Evolutionary conservation across 2,329 filamentous ascomycete genomes (phyloP), one percentile per base, ranked within the genome.

Genomic region (Dothistroma pini): DNA sequence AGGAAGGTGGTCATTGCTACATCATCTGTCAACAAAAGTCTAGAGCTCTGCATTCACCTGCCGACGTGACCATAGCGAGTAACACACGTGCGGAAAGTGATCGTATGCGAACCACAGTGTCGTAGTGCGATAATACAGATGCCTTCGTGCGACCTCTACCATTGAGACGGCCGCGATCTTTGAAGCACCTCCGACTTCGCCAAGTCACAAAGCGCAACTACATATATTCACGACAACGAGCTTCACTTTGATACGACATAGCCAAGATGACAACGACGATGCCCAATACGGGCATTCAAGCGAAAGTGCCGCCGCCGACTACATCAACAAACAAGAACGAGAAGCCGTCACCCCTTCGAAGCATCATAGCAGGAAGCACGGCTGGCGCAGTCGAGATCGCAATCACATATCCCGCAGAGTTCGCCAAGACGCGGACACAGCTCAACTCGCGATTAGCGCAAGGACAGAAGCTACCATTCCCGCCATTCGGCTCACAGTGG

Each of bases 381-480:
- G 95, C 93, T 58, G 95, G 95, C 71, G 95, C 93, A 58, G 85
- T 97, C 67, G 93, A 99, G 79, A 97, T 97, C 75, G 86, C 92
- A 64, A 96, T 96, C 70, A 96, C 93, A 66, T 97, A 96, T 77
- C 93, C 93, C 59, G 92, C 92, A 71, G 93, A 97, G 78, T 96
- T 97, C 79, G 93, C 93, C 71, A 97, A 97, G 81, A 97, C 95
- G 57, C 84, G 95, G 69, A 90, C 90, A 59, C 95, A 97, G 77
- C 87, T 99, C 72, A 99, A 99, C 77, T 86, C 89, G 68, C 86
- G 88, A 69, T 82, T 97, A 71, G 82, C 89, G 54, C 87, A 89
- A 58, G 89, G 88, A 52, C 82, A 96, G 81, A 97, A 96, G 80
- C 84, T 97, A 32, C 92, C 93, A 57, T 97, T 91, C 90, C 95